Base-by-base conservation (phyloP, 1,139 yeast genomes). In the Hyphopichia khmerensis region DNA sequence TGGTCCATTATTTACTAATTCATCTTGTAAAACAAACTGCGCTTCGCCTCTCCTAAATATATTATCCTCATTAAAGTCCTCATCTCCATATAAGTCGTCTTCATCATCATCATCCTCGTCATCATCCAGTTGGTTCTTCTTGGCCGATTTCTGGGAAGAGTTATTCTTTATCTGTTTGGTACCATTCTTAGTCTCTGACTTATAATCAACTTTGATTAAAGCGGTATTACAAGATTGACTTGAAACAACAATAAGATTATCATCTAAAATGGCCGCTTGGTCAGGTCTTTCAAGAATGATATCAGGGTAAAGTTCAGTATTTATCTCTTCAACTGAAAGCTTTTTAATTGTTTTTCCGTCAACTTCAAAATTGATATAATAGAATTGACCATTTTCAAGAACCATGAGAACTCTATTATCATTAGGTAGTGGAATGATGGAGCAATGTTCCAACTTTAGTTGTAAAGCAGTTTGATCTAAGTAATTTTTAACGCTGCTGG, bases 1-100 rank as follows among this genome's bases (percentile, higher is more conserved):
- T 0, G 96, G 96, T 0, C 97, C 96, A 51, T 79, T 72, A 52
- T 84, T 87, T 2, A 74, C 57, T 19, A 91, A 63, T 3, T 65
- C 65, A 50, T 89, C 96, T 35, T 76, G 67, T 11, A 70, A 51
- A 14, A 63, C 60, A 40, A 80, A 77, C 39, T 67, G 67, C 38
- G 74, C 57, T 8, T 57, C 49, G 4, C 69, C 63, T 10, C 60
- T 61, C 14, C 57, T 56, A 31, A 60, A 49, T 5, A 53, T 51
- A n/a, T 51, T 53, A 31, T 60, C 67, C 32, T 63, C 63, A 27
- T 65, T 64, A 9, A 56, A 67, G 18, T 67, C 75, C 36, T 70
- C 72, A 33, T 64, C 72, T 40, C 59, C 67, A 40, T 62, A 64
- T 21, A 59, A 55, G 36, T 59, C 58, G 24, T 60, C 65, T 5